Evolutionary conservation across 257 asterid species (phyloP).

Genomic region (Solanum ossicruentum): DNA sequence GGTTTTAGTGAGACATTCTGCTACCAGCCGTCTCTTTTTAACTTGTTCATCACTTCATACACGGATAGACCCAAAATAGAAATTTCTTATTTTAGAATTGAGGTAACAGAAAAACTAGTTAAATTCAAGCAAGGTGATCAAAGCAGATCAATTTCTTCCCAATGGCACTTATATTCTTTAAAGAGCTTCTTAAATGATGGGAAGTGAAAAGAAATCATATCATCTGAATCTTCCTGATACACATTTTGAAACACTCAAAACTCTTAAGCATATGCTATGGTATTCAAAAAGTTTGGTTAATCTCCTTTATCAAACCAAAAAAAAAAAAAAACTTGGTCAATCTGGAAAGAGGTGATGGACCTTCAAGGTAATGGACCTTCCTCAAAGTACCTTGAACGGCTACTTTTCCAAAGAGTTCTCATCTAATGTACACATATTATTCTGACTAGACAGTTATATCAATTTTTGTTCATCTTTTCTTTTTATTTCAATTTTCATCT

Average conservation of each 20-base stretch:
- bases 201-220: neutral
- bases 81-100: neutral
- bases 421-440: neutral
- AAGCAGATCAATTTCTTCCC: neutral
- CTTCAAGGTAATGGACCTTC: neutral
- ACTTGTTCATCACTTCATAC: neutral
- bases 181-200: neutral
- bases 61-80: neutral
- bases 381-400: neutral
- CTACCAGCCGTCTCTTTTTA: neutral
- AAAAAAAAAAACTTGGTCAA: no score
- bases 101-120: neutral
- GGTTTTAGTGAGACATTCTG: neutral
- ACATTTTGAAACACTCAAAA: neutral
- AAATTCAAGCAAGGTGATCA: neutral
- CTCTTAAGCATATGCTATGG: neutral
- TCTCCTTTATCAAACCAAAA: no score
- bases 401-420: neutral
- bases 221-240: neutral
- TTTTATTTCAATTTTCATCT: neutral
- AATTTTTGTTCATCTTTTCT: neutral
- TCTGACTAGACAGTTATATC: neutral
- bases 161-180: neutral
- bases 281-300: neutral
- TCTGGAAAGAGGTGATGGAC: neutral